phyloP scores from a whole-genome alignment of 2,329 filamentous ascomycete genomes.

The Thelonectria olida region DNA sequence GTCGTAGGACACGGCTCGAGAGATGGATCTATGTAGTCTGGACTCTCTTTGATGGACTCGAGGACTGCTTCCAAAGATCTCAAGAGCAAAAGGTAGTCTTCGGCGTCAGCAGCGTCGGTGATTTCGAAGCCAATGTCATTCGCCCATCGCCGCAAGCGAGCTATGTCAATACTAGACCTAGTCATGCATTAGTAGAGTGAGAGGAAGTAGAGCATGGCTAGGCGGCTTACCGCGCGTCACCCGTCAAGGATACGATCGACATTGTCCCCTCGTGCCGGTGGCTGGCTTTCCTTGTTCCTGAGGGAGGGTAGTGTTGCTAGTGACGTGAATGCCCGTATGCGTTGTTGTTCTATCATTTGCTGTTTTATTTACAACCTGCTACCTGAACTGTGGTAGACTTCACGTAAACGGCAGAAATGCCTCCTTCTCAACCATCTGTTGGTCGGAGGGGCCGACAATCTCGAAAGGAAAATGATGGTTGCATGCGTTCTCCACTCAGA shows the following conservation, averaged over 20 bases:
- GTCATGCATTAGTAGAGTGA: background rate
- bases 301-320: no score
- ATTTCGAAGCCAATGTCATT: constrained; percentile 10
- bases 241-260: constrained; percentile 44
- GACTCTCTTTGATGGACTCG: constrained; percentile 31
- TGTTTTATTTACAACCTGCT: no score
- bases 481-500: no score
- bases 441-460: no score
- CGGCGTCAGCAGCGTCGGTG: constrained; percentile 32
- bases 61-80: constrained; percentile 41
- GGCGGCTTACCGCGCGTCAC: background rate
- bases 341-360: no score
- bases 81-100: constrained; percentile 41
- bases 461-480: no score
- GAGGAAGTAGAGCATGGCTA: background rate
- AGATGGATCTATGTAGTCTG: constrained; percentile 39
- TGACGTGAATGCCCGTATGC: no score
- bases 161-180: background rate
- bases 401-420: no score
- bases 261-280: no score
- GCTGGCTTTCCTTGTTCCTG: no score
- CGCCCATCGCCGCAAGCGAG: background rate
- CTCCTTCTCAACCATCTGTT: no score
- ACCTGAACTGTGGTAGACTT: no score
- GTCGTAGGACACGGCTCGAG: constrained; percentile 29